phyloP scores from a whole-genome alignment of 73 alveolate genomes.

The Symbiodinium pilosum region DNA sequence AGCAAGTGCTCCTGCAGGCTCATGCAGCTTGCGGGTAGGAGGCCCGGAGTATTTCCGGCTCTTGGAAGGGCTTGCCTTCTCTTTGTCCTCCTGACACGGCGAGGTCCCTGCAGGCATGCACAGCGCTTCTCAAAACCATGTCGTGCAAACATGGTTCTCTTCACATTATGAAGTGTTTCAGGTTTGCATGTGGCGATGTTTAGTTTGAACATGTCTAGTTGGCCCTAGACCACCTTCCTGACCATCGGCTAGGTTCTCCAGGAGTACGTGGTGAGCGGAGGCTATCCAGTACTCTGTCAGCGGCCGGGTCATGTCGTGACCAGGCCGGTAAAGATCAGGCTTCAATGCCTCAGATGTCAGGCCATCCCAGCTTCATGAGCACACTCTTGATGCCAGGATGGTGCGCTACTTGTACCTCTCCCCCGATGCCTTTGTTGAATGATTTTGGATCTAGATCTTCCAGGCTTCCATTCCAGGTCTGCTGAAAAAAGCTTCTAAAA shows the following conservation, averaged over 20 bases:
- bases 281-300: slow-evolving; percentile 72
- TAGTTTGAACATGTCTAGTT: background rate
- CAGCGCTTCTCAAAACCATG: background rate
- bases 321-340: slow-evolving; percentile 37
- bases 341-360: slow-evolving; percentile 37
- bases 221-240: background rate
- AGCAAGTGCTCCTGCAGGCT: slow-evolving; percentile 29
- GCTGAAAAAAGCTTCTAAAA: no score
- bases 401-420: background rate
- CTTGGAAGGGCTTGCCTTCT: background rate
- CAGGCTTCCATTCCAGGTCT: no score
- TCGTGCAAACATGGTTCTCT: background rate
- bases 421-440: background rate
- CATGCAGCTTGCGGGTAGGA: background rate
- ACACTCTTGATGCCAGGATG: background rate
- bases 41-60: background rate
- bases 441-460: no score
- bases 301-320: slow-evolving; percentile 54
- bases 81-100: background rate
- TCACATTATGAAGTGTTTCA: background rate
- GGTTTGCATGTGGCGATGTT: background rate
- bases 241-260: background rate
- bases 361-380: background rate
- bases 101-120: background rate
- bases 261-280: slow-evolving; percentile 47